Percentiles rank a stretch among this genome's conserved stretches.
Evolutionary conservation across 2,329 filamentous ascomycete genomes (phyloP).

Genomic region (Venturia pyrina): DNA sequence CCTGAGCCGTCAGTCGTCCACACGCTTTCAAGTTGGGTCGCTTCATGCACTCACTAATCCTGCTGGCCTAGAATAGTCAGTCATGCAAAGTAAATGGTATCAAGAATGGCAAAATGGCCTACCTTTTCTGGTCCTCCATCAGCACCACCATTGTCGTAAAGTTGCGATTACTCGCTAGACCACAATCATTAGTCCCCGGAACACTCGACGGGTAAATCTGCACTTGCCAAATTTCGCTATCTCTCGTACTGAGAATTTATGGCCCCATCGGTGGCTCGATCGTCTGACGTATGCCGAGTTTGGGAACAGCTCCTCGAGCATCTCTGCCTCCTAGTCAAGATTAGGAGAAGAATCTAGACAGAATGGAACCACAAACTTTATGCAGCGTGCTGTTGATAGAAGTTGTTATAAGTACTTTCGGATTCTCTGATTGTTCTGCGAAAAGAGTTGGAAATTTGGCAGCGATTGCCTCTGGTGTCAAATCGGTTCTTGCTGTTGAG

Average conservation of each 20-base stretch:
- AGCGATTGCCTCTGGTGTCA: slow-evolving; percentile 50
- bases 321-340: slow-evolving; percentile 62
- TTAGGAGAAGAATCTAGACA: slow-evolving; percentile 57
- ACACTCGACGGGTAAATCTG: too few relatives aligned
- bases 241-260: slow-evolving; percentile 88
- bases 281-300: slow-evolving; percentile 62
- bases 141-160: slow-evolving; percentile 73
- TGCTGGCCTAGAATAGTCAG: slow-evolving; percentile 41
- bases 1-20: too few relatives aligned
- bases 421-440: slow-evolving; percentile 44
- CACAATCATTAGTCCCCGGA: too few relatives aligned
- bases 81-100: background rate
- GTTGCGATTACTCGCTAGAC: too few relatives aligned
- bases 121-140: slow-evolving; percentile 76
- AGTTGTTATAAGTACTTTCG: slow-evolving; percentile 89
- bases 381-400: slow-evolving; percentile 83
- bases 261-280: slow-evolving; percentile 68
- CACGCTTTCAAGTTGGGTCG: too few relatives aligned
- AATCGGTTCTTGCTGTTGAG: slow-evolving; percentile 47
- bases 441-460: slow-evolving; percentile 53
- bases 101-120: background rate
- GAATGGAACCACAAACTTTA: slow-evolving; percentile 16
- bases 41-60: slow-evolving; percentile 45
- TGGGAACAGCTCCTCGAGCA: slow-evolving; percentile 46
- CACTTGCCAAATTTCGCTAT: slow-evolving; percentile 68